Percentiles rank a stretch among this genome's conserved stretches.
Conservation (phyloP, 2,329 filamentous ascomycete species). For the Cladorrhinum sp. region DNA sequence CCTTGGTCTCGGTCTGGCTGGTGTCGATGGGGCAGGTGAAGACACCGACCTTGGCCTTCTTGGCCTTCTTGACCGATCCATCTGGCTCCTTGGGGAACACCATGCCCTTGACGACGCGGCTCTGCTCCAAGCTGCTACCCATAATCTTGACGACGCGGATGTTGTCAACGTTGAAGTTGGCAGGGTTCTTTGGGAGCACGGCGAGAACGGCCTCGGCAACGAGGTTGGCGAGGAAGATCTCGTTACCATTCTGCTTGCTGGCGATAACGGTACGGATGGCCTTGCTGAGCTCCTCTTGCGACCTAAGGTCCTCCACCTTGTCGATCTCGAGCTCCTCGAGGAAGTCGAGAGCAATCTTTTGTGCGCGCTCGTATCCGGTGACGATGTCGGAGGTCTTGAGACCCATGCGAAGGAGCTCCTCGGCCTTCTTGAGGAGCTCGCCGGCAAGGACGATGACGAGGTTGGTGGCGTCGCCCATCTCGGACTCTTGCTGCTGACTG, state of each 20-base stretch:
- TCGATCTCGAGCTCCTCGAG: conserved; percentile 89
- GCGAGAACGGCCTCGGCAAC: conserved; percentile 83
- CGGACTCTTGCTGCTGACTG: conserved; percentile 95
- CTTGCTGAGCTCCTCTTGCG: conserved; percentile 83
- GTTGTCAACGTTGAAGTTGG: conserved; percentile 98
- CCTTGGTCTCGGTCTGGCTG: conserved; percentile 97
- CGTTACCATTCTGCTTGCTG: conserved; percentile 92
- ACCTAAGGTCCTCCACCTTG: conserved; percentile 79
- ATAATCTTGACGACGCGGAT: conserved; percentile 99
- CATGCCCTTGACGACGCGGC: conserved; percentile 94
- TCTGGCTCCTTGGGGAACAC: conserved; percentile 96
- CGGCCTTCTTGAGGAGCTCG: conserved; percentile 93
- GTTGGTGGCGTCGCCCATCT: conserved; percentile 99
- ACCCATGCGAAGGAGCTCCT: conserved; percentile 93
- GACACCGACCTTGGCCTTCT: conserved; percentile 92
- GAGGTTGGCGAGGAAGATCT: conserved; percentile 81
- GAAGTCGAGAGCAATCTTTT: conserved; percentile 78
- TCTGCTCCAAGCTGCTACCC: conserved; percentile 93
- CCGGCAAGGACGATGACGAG: conserved; percentile 94
- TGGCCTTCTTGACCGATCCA: conserved; percentile 83
- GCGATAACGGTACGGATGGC: conserved; percentile 92
- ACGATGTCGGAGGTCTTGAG: conserved; percentile 98
- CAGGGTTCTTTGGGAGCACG: conserved; percentile 91
- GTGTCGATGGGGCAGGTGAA: conserved; percentile 95
- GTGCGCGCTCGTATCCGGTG: conserved; percentile 91